Conservation (phyloP, 73 alveolate genomes). For the Paramecium primaurelia region DNA sequence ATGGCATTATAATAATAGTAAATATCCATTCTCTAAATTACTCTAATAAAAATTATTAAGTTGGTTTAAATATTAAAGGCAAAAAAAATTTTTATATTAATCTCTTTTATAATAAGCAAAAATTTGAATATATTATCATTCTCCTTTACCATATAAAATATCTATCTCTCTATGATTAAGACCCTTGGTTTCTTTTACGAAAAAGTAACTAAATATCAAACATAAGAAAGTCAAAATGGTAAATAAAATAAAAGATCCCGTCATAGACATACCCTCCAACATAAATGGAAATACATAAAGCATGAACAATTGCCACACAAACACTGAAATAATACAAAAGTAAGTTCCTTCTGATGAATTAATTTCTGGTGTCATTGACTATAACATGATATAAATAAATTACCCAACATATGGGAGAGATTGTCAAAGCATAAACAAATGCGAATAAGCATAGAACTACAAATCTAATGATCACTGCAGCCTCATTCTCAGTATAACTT, state of each 20-base stretch:
- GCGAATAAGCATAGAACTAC: neutral
- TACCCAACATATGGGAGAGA: slow-evolving; percentile 2
- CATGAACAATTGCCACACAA: neutral
- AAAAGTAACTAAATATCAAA: neutral
- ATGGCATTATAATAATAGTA: too few relatives aligned
- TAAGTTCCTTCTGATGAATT: neutral
- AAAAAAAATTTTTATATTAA: neutral
- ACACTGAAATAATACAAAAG: neutral
- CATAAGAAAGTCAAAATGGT: neutral
- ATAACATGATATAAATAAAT: neutral
- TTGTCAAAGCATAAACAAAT: neutral
- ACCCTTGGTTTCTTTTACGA: neutral
- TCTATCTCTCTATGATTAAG: neutral
- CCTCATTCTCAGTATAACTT: neutral
- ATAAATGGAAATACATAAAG: slow-evolving; percentile 7
- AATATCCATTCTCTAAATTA: too few relatives aligned
- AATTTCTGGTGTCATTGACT: neutral
- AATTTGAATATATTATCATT: neutral
- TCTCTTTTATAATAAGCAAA: neutral
- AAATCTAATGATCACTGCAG: neutral
- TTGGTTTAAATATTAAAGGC: too few relatives aligned
- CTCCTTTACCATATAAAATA: neutral
- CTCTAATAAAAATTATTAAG: too few relatives aligned
- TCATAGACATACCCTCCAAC: neutral
- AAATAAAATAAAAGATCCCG: neutral